These are phyloP conservation scores for Taphrina communis DNA, from an alignment of 1,139 yeast genomes.

Conservation along the genomic window DNA sequence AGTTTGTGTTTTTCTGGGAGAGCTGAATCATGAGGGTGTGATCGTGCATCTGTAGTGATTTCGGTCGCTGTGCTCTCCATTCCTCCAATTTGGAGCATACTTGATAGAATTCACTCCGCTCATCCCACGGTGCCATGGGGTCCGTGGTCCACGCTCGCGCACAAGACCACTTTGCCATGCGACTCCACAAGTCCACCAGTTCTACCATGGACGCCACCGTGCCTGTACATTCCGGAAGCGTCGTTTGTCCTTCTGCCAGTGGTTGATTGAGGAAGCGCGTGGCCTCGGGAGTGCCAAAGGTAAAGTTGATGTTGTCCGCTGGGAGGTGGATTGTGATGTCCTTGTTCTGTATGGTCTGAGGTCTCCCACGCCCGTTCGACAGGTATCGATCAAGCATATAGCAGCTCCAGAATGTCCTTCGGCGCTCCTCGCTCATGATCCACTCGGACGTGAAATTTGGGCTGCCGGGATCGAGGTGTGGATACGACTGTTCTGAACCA, in stretches of 20 bases:
- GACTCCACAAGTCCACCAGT: conserved; percentile 34
- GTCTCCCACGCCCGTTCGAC: conserved; percentile 37
- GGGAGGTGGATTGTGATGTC: conserved; percentile 35
- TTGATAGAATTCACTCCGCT: conserved; percentile 21
- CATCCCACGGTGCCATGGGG: conserved; percentile 33
- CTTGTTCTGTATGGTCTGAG: conserved; percentile 29
- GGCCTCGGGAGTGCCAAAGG: conserved; percentile 38
- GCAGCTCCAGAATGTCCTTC: conserved; percentile 37
- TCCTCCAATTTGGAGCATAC: conserved; percentile 25
- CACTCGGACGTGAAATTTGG: conserved; percentile 30
- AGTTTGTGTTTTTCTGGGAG: conserved; percentile 32
- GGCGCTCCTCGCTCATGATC: conserved; percentile 35
- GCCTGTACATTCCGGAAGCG: conserved; percentile 37
- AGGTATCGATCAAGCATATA: conserved; percentile 34
- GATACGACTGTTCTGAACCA: conserved; percentile 34
- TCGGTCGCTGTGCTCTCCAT: conserved; percentile 36
- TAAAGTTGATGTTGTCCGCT: conserved; percentile 36
- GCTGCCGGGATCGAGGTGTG: conserved; percentile 16
- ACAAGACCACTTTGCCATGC: conserved; percentile 39
- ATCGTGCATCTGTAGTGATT: conserved; percentile 30
- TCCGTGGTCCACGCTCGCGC: conserved; percentile 35
- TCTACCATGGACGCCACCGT: conserved; percentile 40
- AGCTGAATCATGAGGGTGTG: conserved; percentile 32
- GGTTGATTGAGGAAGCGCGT: conserved; percentile 28
- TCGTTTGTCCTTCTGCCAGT: conserved; percentile 22